Evolutionary conservation across 2,329 filamentous ascomycete species (phyloP).

Genomic region (Xylariaceae sp.): DNA sequence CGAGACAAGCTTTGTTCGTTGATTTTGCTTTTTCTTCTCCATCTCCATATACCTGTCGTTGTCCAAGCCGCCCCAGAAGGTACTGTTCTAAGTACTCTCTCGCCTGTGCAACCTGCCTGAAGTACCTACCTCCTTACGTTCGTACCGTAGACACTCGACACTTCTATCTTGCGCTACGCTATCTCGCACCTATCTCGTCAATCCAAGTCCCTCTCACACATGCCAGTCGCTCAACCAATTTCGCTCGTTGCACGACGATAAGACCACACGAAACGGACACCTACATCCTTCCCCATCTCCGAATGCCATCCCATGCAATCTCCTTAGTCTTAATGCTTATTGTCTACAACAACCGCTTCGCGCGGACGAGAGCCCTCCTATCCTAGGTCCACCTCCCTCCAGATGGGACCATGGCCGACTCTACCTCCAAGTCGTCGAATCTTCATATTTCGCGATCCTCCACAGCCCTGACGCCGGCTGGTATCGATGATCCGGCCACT

Average conservation of each 20-base stretch:
- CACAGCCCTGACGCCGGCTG: constrained; percentile 39
- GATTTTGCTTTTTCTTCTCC: no score
- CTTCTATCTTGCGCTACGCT: no score
- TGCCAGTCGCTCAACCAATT: constrained; percentile 12
- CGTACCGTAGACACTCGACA: no score
- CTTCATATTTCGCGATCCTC: constrained; percentile 37
- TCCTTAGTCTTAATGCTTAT: constrained; percentile 20
- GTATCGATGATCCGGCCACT: constrained; percentile 36
- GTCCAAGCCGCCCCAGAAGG: no score
- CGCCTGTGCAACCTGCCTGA: no score
- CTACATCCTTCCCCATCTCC: not conserved
- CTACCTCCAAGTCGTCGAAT: constrained; percentile 14
- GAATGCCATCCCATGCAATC: constrained; percentile 18
- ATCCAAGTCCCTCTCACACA: constrained; percentile 3
- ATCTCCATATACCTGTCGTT: no score
- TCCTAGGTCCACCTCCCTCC: constrained; percentile 13
- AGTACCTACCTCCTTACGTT: no score
- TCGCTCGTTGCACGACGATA: constrained; percentile 3
- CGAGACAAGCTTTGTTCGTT: no score
- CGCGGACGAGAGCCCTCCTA: constrained; percentile 22
- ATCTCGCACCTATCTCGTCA: not conserved
- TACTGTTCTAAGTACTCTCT: no score
- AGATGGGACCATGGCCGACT: constrained; percentile 24
- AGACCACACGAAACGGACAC: constrained; percentile 1
- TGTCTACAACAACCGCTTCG: constrained; percentile 18